phyloP scores from a whole-genome alignment of 1,139 yeast genomes.

The Chernovozyma sophiae-reginae region DNA sequence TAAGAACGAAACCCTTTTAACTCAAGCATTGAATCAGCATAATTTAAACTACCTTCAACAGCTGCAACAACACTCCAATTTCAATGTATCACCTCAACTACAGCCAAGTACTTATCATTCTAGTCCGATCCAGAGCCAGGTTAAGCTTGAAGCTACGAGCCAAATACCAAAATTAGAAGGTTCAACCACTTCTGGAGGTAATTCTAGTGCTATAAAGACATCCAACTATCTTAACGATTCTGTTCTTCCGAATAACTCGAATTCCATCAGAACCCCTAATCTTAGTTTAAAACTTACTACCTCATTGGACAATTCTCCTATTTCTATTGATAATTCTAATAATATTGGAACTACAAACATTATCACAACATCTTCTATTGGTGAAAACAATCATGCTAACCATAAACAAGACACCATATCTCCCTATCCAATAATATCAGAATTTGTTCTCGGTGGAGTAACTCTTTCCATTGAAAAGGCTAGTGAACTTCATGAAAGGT shows the following conservation, averaged over 20 bases:
- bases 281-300: slow-evolving; percentile 9
- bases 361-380: neutral
- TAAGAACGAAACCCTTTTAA: slow-evolving; percentile 62
- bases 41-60: slow-evolving; percentile 29
- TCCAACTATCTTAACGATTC: slow-evolving; percentile 7
- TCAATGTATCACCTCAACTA: slow-evolving; percentile 9
- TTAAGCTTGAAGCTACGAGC: neutral
- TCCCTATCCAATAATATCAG: slow-evolving; percentile 29
- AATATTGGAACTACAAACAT: neutral
- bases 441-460: slow-evolving; percentile 73
- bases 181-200: neutral
- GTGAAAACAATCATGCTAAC: neutral
- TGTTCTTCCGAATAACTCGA: slow-evolving; percentile 4
- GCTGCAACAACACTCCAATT: slow-evolving; percentile 13
- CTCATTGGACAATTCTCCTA: slow-evolving; percentile 23
- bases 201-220: neutral
- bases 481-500: slow-evolving; percentile 63
- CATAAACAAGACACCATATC: too few species aligned
- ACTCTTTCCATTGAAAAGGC: slow-evolving; percentile 64
- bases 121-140: slow-evolving; percentile 9
- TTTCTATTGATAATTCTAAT: slow-evolving; percentile 1
- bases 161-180: neutral
- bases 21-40: slow-evolving; percentile 56
- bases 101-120: slow-evolving; percentile 10
- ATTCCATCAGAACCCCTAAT: slow-evolving; percentile 7